These are phyloP conservation scores for Tylopilus rubrobrunneus DNA, from an alignment of 768 basidiomycete genomes.

Conservation along the genomic window DNA sequence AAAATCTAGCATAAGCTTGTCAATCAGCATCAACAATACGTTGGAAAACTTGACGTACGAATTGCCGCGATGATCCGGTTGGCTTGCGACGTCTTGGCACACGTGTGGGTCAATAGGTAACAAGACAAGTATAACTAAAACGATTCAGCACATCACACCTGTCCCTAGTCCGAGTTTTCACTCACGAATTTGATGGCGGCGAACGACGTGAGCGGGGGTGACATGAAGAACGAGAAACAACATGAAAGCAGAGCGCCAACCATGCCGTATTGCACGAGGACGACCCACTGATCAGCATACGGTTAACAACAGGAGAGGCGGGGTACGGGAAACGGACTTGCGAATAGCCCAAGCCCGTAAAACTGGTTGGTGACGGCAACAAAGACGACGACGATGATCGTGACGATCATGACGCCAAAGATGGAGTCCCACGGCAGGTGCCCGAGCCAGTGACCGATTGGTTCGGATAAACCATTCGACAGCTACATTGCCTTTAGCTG, in stretches of 20 bases:
- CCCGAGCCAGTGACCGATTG: constrained; percentile 74
- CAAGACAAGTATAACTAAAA: constrained; percentile 57
- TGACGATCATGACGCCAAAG: constrained; percentile 54
- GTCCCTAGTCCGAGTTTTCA: constrained; percentile 5
- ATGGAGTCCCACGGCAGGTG: constrained; percentile 73
- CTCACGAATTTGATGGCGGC: constrained; percentile 70
- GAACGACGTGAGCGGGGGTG: constrained; percentile 70
- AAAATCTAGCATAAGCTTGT: constrained; percentile 41
- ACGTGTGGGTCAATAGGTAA: constrained; percentile 72
- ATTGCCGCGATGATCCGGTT: constrained; percentile 53
- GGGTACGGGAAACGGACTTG: constrained; percentile 34
- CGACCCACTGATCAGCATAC: constrained; percentile 51
- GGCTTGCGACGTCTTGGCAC: constrained; percentile 58
- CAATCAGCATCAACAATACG: neutral
- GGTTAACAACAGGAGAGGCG: neutral
- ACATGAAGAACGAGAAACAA: constrained; percentile 53
- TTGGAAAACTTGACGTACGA: constrained; percentile 32
- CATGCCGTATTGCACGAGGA: constrained; percentile 67
- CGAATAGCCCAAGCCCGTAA: constrained; percentile 58
- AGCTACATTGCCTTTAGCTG: constrained; percentile 64
- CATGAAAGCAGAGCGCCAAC: constrained; percentile 68
- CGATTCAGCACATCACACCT: neutral
- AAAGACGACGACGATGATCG: constrained; percentile 61
- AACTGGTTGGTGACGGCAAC: constrained; percentile 57
- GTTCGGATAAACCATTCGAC: constrained; percentile 69